These are phyloP conservation scores for Prunus armeniaca DNA, from an alignment of 306 rosid genomes.

Conservation along the genomic window DNA sequence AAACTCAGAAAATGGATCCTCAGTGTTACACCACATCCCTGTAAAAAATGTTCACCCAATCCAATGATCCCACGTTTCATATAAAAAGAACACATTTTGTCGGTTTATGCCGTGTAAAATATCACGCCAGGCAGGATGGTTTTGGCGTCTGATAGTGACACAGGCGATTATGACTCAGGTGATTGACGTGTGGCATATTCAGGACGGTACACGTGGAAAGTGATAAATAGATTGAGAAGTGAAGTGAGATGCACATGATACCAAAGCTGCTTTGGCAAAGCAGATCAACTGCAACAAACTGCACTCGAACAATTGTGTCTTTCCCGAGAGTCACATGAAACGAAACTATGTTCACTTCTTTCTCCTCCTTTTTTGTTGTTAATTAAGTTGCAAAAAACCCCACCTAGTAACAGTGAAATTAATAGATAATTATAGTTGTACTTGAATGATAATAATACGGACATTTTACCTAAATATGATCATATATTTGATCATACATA, in stretches of 20 bases:
- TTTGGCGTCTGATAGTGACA: too few relatives aligned
- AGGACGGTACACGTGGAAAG: neutral
- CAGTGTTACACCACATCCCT: neutral
- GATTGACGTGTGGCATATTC: neutral
- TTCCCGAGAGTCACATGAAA: neutral
- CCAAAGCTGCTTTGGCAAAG: neutral
- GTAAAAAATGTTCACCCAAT: fast-evolving
- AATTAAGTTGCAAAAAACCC: too few relatives aligned
- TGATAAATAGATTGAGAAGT: neutral
- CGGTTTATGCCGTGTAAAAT: neutral
- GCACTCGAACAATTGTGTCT: neutral
- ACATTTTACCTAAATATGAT: too few relatives aligned
- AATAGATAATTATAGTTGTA: too few relatives aligned
- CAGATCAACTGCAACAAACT: neutral
- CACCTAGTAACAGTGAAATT: too few relatives aligned
- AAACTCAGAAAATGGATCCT: neutral
- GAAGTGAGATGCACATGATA: neutral
- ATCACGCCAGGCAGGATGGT: neutral
- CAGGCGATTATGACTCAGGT: neutral
- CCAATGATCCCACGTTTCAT: neutral
- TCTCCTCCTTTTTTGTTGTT: too few relatives aligned
- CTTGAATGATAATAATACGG: too few relatives aligned
- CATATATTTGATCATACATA: neutral
- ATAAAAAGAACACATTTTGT: fast-evolving
- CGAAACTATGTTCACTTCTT: too few relatives aligned